These are phyloP conservation scores for Hypoxylon sp. DNA, from an alignment of 2,329 filamentous ascomycete genomes.

Conservation along the genomic window DNA sequence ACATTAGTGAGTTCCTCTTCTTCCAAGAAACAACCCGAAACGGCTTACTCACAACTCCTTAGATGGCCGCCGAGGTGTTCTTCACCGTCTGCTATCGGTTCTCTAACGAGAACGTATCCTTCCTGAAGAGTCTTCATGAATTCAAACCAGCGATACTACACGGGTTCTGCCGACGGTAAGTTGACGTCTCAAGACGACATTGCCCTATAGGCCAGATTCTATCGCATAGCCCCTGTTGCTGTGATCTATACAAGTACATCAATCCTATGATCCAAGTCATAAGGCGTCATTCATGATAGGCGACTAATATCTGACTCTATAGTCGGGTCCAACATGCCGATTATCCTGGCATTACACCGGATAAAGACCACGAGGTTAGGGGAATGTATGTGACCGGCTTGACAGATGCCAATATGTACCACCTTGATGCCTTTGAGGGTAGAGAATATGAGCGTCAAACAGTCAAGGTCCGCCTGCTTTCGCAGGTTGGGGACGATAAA, in stretches of 20 bases:
- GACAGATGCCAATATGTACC: conserved; percentile 80
- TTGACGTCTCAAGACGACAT: conserved; percentile 3
- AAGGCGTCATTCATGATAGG: background rate
- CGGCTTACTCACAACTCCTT: conserved; percentile 31
- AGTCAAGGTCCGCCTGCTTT: conserved; percentile 57
- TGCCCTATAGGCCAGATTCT: background rate
- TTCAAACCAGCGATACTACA: conserved; percentile 83
- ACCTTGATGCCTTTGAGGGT: conserved; percentile 88
- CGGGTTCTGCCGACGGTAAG: conserved; percentile 74
- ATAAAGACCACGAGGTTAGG: conserved; percentile 72
- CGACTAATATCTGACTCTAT: conserved; percentile 48
- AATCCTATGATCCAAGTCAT: background rate
- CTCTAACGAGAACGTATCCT: conserved; percentile 63
- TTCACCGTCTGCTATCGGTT: conserved; percentile 83
- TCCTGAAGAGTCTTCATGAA: conserved; percentile 67
- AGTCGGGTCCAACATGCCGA: conserved; percentile 76
- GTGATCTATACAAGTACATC: background rate
- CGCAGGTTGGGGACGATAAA: conserved; percentile 56
- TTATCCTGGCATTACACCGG: conserved; percentile 83
- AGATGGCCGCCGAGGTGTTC: conserved; percentile 90
- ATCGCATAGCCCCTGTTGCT: background rate
- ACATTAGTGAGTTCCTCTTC: conserved; percentile 54
- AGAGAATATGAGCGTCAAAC: conserved; percentile 63
- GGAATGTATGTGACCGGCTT: conserved; percentile 85
- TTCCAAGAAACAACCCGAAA: background rate